Base-by-base conservation (phyloP, 768 basidiomycete genomes). In the Lentinula boryana region DNA sequence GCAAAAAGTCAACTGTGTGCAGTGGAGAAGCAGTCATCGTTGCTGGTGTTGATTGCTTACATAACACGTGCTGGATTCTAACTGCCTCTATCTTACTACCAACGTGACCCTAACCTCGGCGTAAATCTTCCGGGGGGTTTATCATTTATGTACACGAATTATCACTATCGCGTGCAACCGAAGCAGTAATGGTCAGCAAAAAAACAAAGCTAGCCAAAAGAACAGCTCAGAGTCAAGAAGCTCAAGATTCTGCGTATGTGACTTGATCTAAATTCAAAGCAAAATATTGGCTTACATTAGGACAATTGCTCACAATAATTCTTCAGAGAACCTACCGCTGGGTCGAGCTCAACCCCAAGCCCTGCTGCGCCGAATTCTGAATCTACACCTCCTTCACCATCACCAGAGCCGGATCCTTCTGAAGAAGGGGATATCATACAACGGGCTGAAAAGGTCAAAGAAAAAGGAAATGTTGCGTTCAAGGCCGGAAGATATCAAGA, bases 391-490 rank as follows among this genome's bases (percentile, higher is more conserved):
- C 62, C 63, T 18, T 38, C 53, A n/a, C 55, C 64, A 7, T 41
- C 61, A 15, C 61, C 61, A 18, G 63, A 61, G 43, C 62, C 64
- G 3, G 58, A 66, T 38, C 62, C 56, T 8, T 31, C 18, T 15
- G 50, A 62, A 56, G 60, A 64, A 23, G 75, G 75, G 27, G 83
- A 84, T 27, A 71, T 75, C 23, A 63, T 69, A 3, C 75, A 76
- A 50, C 76, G 75, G 18, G 86, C 88, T 7, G 86, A 89, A 66
- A 79, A 82, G 63, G 67, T 81, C 35, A 90, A 93, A 70, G 90
- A 91, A 67, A 74, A 82, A 58, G 92, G 92, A 13, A 94, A 94
- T 71, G 74, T 76, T 2, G 79, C 86, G 1, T 93, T 93, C 75
- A 91, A 87, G 69, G 80, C 78, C 2, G 81, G 77, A 59, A 76